Evolutionary conservation across 225 moss, liverwort and hornwort species (phyloP).

Genomic region (Pleurozium schreberi): DNA sequence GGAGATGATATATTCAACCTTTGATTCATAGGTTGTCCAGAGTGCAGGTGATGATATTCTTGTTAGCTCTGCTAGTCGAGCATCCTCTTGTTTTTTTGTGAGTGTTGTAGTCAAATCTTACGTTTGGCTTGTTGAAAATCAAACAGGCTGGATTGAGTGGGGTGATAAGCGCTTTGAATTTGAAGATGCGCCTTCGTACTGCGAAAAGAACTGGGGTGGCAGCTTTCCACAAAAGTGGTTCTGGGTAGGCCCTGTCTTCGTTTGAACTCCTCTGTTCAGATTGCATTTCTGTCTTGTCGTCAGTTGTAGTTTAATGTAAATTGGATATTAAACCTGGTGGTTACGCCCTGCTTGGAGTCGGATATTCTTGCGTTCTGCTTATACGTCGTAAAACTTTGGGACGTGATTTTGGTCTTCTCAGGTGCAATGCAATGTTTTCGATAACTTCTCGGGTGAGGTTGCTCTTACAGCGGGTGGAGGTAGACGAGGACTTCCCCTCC

Average conservation of each 20-base stretch:
- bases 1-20: neutral
- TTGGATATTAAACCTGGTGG: neutral
- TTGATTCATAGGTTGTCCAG: neutral
- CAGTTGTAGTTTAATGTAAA: neutral
- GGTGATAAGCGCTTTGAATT: conserved; percentile 78
- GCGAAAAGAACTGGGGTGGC: conserved; percentile 94
- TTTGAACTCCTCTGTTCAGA: neutral
- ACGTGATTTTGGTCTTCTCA: conserved; percentile 1
- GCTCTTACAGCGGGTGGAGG: conserved; percentile 88
- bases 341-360: neutral
- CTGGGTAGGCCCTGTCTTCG: conserved; percentile 42
- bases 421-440: conserved; percentile 84
- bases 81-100: neutral
- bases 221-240: conserved; percentile 80
- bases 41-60: neutral
- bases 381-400: neutral
- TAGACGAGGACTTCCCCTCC: conserved; percentile 63
- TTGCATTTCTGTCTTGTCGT: neutral
- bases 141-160: conserved; percentile 95
- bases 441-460: conserved; percentile 66
- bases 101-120: neutral
- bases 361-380: neutral
- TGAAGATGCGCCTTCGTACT: conserved; percentile 77
- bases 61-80: neutral
- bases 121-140: conserved; percentile 26